Evolutionary conservation across 495 filamentous ascomycete species (phyloP), one percentile per base, ranked within the genome.

Genomic region (Penicillium steckii): DNA sequence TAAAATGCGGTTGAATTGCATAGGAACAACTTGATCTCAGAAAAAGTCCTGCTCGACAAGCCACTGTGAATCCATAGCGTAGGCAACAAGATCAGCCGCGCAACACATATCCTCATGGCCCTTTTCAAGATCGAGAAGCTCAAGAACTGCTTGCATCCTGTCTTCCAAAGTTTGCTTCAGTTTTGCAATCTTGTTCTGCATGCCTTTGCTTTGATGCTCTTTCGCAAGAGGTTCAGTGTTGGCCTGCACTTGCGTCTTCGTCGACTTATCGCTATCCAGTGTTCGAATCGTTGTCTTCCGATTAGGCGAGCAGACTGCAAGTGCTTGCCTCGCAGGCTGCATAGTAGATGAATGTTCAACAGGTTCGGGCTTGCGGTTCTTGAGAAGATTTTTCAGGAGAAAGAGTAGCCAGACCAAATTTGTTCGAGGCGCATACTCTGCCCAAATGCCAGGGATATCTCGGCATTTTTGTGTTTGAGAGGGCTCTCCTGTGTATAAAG

Each of bases 391-490:
- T 21, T 69, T 69, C 22, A 81, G 69, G 3, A 81, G 62, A 48
- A 79, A 77, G 3, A 72, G 62, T n/a, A 81, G 65, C 78, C 78
- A 81, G 6, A 80, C 60, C 2, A 78, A 56, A 41, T 81, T 81
- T 1, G 77, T 80, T 29, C 65, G 61, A 4, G 78, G 78, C 1
- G 68, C 65, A 52, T 76, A 78, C 40, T 73, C 67, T 0, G 64
- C 59, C 77, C 78, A 80, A 22, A 75, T 72, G 1, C 69, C 71
- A 1, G 70, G 63, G 9, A 74, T 62, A 32, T 64, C 52, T 0
- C 64, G 62, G 3, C 45, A 38, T 32, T 71, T 68, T 37, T 66
- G 67, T 9, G 59, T 67, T 12, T 68, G 48, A 1, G 55, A 37
- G 0, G 73, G 72, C 2, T 61, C 55, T 18, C 71, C 74, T 9